Evolutionary conservation across 768 basidiomycete species (phyloP).

Genomic region (Pleurotus tuoliensis): DNA sequence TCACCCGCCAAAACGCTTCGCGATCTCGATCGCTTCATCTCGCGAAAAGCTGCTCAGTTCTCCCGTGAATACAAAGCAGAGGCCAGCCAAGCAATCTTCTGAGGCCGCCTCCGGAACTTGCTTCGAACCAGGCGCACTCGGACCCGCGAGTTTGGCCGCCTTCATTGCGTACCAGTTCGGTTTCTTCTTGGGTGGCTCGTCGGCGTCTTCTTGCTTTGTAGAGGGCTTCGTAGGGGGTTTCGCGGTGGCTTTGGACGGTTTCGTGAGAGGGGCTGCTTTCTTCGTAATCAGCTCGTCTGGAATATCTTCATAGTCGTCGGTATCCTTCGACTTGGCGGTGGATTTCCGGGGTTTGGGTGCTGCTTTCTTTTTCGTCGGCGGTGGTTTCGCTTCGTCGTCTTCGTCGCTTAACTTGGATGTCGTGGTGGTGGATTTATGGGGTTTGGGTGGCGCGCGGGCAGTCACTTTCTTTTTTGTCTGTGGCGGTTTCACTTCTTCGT

Average conservation of each 20-base stretch:
- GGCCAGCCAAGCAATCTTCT: slow-evolving; percentile 73
- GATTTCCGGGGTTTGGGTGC: too few species aligned
- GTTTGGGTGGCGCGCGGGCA: background rate
- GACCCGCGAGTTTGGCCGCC: slow-evolving; percentile 61
- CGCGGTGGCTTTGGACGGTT: background rate
- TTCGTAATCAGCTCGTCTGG: slow-evolving; percentile 20
- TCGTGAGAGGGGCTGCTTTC: background rate
- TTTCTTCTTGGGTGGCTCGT: slow-evolving; percentile 16
- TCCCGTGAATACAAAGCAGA: slow-evolving; percentile 94
- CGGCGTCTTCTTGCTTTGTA: slow-evolving; percentile 9
- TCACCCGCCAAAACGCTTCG: too few species aligned
- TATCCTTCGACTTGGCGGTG: slow-evolving; percentile 8
- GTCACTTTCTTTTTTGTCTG: background rate
- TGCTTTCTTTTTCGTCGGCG: too few species aligned
- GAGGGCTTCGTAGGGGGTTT: background rate
- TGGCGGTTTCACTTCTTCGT: background rate
- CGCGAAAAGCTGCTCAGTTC: slow-evolving; percentile 84
- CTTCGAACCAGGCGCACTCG: slow-evolving; percentile 64
- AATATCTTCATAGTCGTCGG: slow-evolving; percentile 30
- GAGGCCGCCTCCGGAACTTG: slow-evolving; percentile 63
- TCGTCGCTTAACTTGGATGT: background rate
- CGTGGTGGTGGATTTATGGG: too few species aligned
- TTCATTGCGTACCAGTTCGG: slow-evolving; percentile 47
- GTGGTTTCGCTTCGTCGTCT: too few species aligned
- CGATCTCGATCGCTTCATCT: slow-evolving; percentile 83